These are phyloP conservation scores for Hyparrhenia diplandra DNA, from an alignment of 176 grass and related monocot species.

Conservation along the genomic window DNA sequence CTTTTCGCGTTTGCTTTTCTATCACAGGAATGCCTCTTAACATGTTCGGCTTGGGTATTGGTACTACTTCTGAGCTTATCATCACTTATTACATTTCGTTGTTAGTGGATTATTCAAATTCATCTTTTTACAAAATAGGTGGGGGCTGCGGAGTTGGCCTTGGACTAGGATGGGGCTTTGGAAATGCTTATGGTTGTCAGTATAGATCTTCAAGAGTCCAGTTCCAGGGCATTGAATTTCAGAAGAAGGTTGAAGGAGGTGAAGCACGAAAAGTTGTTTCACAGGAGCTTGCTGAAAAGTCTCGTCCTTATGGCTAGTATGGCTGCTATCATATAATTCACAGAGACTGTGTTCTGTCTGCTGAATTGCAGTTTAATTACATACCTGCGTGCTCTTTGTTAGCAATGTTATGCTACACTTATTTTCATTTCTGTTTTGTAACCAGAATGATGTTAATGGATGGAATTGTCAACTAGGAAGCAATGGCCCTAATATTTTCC, in stretches of 20 bases:
- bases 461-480: neutral
- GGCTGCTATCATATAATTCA: neutral
- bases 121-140: slow-evolving; percentile 44
- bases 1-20: slow-evolving; percentile 35
- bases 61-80: slow-evolving; percentile 53
- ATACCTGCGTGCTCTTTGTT: slow-evolving; percentile 14
- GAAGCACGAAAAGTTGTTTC: slow-evolving; percentile 30
- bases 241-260: slow-evolving; percentile 46
- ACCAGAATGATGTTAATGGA: slow-evolving; percentile 21
- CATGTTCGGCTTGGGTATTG: slow-evolving; percentile 76
- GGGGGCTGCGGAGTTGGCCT: slow-evolving; percentile 83
- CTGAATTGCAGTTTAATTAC: slow-evolving; percentile 19
- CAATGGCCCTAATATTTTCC: neutral
- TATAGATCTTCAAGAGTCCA: slow-evolving; percentile 81
- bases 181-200: slow-evolving; percentile 83
- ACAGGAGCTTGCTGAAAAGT: slow-evolving; percentile 34
- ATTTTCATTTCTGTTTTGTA: slow-evolving; percentile 16
- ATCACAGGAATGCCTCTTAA: slow-evolving; percentile 82
- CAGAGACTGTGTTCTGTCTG: neutral
- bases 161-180: slow-evolving; percentile 92
- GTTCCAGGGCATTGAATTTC: slow-evolving; percentile 86
- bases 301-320: slow-evolving; percentile 48
- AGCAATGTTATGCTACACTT: slow-evolving; percentile 25
- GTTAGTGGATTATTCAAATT: slow-evolving; percentile 6
- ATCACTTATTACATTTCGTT: neutral